Base-by-base conservation (phyloP, 1,139 yeast species). In the Pichia sp. region DNA sequence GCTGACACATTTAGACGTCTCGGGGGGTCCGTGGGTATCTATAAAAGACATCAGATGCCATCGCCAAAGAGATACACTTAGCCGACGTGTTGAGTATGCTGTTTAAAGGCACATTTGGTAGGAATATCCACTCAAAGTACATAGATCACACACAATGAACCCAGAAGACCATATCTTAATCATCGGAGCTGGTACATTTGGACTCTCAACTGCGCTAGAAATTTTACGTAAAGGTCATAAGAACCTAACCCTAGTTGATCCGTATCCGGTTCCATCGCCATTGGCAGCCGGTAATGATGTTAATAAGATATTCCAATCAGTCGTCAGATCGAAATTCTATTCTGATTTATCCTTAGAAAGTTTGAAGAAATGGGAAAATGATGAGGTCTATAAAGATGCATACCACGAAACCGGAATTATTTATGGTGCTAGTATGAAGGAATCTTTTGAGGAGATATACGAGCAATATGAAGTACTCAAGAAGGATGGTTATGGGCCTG, bases 251-350 rank as follows among this genome's bases (percentile, higher is more conserved):
- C 62, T 67, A 3, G 50, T 73, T 27, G 77, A 73, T 54, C 64
- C 68, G 15, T 67, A 65, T 52, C 61, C 66, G 6, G 62, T 69
- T 2, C 77, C 77, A 4, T 71, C 76, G 0, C 73, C 73, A 1
- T 59, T 69, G 55, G 67, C 76, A 10, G 77, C 77, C 17, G 73
- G 75, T 8, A 67, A 66, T 44, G 77, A 73, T 52, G 60, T 63
- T 47, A 73, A 73, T 54, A 73, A 73, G 52, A 67, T 73, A 34
- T 65, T 73, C 21, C 64, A 57, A 38, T 46, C 57, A 2, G 47
- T 52, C 6, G 56, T 48, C 19, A 56, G 59, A 11, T 69, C 67
- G 48, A 36, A 50, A 9, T 58, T 63, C 34, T 67, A 68, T 47
- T 57, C 75, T 4, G 58, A 59, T 38, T 40, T 70, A 46, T 60